Conservation (phyloP, 257 asterid species). For the Linderniella brevidens region DNA sequence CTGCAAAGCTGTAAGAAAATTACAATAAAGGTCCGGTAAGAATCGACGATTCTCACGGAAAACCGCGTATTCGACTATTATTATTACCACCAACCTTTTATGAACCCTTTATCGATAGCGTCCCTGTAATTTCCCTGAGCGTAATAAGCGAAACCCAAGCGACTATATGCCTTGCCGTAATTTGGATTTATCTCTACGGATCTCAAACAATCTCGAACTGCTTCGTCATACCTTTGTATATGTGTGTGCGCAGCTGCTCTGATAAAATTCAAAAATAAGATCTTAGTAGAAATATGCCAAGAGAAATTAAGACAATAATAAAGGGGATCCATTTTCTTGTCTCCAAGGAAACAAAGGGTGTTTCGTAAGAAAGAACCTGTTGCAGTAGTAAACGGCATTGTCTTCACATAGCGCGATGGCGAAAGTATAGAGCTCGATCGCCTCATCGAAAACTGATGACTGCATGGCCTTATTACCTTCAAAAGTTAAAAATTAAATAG, state of each 20-base stretch:
- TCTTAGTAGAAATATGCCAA: background rate
- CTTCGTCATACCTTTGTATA: slow-evolving; percentile 32
- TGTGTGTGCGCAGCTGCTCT: slow-evolving; percentile 95
- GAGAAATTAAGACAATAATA: slow-evolving; percentile 3
- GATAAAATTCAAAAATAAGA: slow-evolving; percentile 6
- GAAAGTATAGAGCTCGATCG: slow-evolving; percentile 62
- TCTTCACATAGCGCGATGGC: slow-evolving; percentile 53
- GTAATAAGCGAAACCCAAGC: slow-evolving; percentile 74
- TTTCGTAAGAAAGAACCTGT: too few relatives aligned
- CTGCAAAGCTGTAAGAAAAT: slow-evolving; percentile 51
- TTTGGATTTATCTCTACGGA: slow-evolving; percentile 60
- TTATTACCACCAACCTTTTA: slow-evolving; percentile 38
- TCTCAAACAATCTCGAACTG: slow-evolving; percentile 50
- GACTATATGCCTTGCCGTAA: slow-evolving; percentile 83
- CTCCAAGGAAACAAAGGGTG: background rate
- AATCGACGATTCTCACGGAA: background rate
- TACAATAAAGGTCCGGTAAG: slow-evolving; percentile 11
- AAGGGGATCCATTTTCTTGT: background rate
- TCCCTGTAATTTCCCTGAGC: slow-evolving; percentile 74
- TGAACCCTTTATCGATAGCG: slow-evolving; percentile 67
- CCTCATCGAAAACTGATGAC: slow-evolving; percentile 42
- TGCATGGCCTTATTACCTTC: slow-evolving; percentile 73
- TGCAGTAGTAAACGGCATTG: slow-evolving; percentile 78
- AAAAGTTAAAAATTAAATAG: slow-evolving; percentile 6
- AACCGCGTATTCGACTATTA: background rate